A percentile compares a stretch with the other conserved stretches of the same genome.
These are phyloP conservation scores for Butyriboletus loyo DNA, from an alignment of 768 basidiomycete species.

Conservation along the genomic window DNA sequence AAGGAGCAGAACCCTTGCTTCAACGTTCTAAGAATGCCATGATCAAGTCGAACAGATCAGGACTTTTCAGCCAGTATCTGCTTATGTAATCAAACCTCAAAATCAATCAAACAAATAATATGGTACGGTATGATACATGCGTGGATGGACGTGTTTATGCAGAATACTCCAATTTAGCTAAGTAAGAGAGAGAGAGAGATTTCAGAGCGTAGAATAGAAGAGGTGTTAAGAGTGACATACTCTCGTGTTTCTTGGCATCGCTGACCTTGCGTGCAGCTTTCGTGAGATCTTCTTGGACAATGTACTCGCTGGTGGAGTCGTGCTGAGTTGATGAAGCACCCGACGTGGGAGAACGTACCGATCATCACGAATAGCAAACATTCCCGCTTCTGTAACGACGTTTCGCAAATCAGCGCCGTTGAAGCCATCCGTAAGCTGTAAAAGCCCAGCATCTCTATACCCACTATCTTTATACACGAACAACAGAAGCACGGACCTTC, in stretches of 20 bases:
- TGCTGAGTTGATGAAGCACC: conserved; percentile 1
- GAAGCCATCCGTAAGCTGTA: conserved; percentile 81
- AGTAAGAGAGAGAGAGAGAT: not conserved
- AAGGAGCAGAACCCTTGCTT: too few relatives aligned
- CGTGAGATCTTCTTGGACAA: conserved; percentile 92
- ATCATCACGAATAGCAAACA: conserved; percentile 98
- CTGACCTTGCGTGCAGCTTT: conserved; percentile 95
- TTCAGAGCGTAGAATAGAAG: conserved; percentile 1
- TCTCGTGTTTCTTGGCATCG: conserved; percentile 98
- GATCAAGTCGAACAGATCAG: too few relatives aligned
- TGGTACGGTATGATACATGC: conserved; percentile 26
- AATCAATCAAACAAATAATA: not conserved
- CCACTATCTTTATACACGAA: not conserved
- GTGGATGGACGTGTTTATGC: conserved; percentile 26
- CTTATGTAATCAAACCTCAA: conserved; percentile 13
- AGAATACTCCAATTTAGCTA: conserved; percentile 46
- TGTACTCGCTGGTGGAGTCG: conserved; percentile 60
- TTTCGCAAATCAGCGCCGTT: conserved; percentile 97
- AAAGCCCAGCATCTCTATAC: conserved; percentile 2
- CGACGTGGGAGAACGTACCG: conserved; percentile 45
- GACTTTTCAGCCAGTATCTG: too few relatives aligned
- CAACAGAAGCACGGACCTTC: conserved; percentile 51
- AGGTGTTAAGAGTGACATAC: conserved; percentile 43
- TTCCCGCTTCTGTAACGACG: conserved; percentile 92
- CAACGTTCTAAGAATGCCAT: not conserved